Evolutionary conservation across 129 eudicot species (phyloP), one percentile per base, ranked within the genome.

Genomic region (Artemisia annua): DNA sequence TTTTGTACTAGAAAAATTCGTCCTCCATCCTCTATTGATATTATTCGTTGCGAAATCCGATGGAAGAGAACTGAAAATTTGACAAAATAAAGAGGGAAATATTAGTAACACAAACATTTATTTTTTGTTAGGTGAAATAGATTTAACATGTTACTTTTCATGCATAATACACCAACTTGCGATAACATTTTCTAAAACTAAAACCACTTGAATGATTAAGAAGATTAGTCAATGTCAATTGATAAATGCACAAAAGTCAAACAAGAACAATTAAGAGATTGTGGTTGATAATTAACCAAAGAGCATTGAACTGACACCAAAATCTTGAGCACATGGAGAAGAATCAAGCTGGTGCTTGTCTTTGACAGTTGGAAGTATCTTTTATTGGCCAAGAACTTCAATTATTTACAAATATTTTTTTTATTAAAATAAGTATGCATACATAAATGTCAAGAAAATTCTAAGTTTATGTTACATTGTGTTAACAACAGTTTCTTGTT

Each of bases 11-110:
- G 88, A 83, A 72, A 89, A 78, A 4, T 88, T 77, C 15, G 95
- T 70, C 82, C 83, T 70, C 99, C 99, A 95, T 54, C 85, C 84
- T 80, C 86, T 81, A 4, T 71, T 79, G 67, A 78, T 78, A 66
- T 71, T 87, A 81, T 74, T 79, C 63, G 72, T 66, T 65, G 81
- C 71, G 60, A 89, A 89, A 79, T 89, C 91, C n/a, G 96, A 77
- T 8, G 96, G 98, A 3, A 93, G 90, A 39, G 96, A 93, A 12
- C 98, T 93, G 85, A 13, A 28, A 63, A 67, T 63, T 48, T 3
- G 15, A 49, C 22, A 44, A 63, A 69, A 0, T 5, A 11, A 35
- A 64, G 3, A 54, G 3, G 30, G 20, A 50, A 48, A 44, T 0
- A 43, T 78, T 5, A 70, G 50, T 43, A 51, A 16, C 15, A 20